phyloP scores from a whole-genome alignment of 306 rosid genomes.

The Begonia peltatifolia region DNA sequence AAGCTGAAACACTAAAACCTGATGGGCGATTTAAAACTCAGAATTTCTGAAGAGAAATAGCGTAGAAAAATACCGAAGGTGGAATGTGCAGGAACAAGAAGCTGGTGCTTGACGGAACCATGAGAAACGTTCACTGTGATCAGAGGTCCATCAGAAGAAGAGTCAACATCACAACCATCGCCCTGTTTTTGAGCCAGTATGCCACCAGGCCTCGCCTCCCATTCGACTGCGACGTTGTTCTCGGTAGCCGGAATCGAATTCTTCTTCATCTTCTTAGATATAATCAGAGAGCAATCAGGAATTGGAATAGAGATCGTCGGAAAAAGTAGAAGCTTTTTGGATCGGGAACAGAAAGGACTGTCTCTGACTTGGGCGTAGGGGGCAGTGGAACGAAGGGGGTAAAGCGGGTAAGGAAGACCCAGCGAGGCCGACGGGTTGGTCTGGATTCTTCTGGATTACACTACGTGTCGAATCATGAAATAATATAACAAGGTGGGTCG shows the following conservation, averaged over 20 bases:
- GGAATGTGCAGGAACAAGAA: slow-evolving; percentile 31
- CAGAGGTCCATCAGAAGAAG: slow-evolving; percentile 14
- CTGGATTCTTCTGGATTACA: no score
- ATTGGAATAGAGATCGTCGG: background rate
- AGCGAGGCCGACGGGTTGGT: no score
- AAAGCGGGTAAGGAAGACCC: no score
- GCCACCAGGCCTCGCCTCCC: slow-evolving; percentile 32
- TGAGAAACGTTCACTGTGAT: slow-evolving; percentile 26
- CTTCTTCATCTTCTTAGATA: slow-evolving; percentile 12
- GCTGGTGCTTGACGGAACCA: slow-evolving; percentile 17
- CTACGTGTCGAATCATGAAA: no score
- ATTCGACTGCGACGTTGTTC: slow-evolving; percentile 11
- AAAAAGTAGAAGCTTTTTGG: background rate
- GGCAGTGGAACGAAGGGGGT: no score
- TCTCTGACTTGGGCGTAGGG: background rate
- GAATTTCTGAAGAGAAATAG: background rate
- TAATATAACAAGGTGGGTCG: no score
- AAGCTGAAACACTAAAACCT: no score
- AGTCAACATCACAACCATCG: slow-evolving; percentile 8
- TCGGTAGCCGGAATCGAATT: slow-evolving; percentile 6
- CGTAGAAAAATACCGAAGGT: slow-evolving; percentile 27
- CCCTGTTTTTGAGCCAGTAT: slow-evolving; percentile 35
- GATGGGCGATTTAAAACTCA: no score
- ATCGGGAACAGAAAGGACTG: background rate
- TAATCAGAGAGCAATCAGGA: background rate